These are phyloP conservation scores for Clonostachys byssicola DNA, from an alignment of 2,329 filamentous ascomycete species.

Conservation along the genomic window DNA sequence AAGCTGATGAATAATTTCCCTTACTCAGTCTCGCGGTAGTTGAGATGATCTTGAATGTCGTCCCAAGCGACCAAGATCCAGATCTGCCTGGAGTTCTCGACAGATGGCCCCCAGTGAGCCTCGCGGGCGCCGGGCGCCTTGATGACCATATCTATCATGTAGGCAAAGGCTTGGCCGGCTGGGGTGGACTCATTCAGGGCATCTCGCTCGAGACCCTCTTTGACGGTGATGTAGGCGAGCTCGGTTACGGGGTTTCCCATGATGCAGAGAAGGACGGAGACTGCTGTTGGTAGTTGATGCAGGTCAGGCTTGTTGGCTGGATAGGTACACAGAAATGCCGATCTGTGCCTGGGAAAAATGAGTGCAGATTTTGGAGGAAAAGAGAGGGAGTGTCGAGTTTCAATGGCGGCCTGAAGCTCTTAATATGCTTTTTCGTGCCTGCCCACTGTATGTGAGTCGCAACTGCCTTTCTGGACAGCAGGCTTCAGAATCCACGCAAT, in stretches of 20 bases:
- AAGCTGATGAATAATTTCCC: not conserved
- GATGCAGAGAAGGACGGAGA: too few relatives aligned
- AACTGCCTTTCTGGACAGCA: too few relatives aligned
- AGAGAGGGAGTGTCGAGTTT: too few relatives aligned
- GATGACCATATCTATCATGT: conserved; percentile 9
- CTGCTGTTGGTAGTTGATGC: too few relatives aligned
- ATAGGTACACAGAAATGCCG: too few relatives aligned
- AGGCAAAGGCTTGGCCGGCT: conserved; percentile 7
- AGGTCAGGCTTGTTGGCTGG: too few relatives aligned
- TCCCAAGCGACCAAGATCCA: conserved; percentile 20
- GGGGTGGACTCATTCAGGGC: conserved; percentile 6
- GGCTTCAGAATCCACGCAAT: too few relatives aligned
- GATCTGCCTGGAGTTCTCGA: conserved; percentile 13
- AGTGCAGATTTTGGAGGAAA: too few relatives aligned
- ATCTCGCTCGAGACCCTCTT: conserved; percentile 7
- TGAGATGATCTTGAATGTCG: conserved; percentile 8
- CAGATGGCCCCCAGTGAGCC: conserved; percentile 12
- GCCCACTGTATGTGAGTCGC: too few relatives aligned
- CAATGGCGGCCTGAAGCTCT: too few relatives aligned
- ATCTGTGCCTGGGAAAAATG: too few relatives aligned
- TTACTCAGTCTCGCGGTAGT: conserved; percentile 10
- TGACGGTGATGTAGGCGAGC: conserved; percentile 11
- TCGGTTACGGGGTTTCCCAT: conserved; percentile 6
- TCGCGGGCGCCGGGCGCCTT: conserved; percentile 11
- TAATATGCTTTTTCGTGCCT: too few relatives aligned